Conservation (phyloP, 106 monocot species). For the Apostasia shenzhenica region DNA sequence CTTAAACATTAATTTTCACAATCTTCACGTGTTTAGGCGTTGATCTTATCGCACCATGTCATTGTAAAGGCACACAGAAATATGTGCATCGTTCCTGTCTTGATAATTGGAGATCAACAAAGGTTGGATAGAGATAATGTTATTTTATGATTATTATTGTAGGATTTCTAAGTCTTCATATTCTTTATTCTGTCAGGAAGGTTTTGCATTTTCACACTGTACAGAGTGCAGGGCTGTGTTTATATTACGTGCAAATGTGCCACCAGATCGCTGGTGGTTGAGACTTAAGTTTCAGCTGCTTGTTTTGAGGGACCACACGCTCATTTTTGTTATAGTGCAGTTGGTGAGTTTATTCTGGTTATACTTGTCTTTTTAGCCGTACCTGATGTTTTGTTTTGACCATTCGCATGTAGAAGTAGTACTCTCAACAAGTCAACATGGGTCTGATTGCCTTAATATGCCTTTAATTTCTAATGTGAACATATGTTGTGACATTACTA, state of each 20-base stretch:
- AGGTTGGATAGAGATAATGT: conserved; percentile 34
- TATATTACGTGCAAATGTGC: conserved; percentile 89
- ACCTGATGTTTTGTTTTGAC: too few species aligned
- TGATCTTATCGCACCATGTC: conserved; percentile 91
- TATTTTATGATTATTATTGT: conserved; percentile 1
- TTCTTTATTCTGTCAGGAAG: conserved; percentile 51
- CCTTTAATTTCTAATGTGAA: too few species aligned
- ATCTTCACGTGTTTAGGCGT: conserved; percentile 40
- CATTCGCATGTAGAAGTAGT: too few species aligned
- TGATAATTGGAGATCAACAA: conserved; percentile 98
- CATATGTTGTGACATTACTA: too few species aligned
- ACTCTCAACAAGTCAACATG: too few species aligned
- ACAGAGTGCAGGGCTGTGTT: conserved; percentile 92
- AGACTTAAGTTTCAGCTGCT: conserved; percentile 90
- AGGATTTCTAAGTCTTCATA: conserved; percentile 13
- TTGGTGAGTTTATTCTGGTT: conserved; percentile 35
- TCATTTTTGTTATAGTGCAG: conserved; percentile 85
- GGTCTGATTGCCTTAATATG: too few species aligned
- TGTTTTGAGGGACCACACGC: conserved; percentile 82
- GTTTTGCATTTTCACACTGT: conserved; percentile 98
- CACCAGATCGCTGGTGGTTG: conserved; percentile 95
- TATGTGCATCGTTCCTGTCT: conserved; percentile 93
- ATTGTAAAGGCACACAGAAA: conserved; percentile 93
- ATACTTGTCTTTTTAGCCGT: not conserved
- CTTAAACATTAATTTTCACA: not conserved